A percentile compares a stretch with the other conserved stretches of the same genome.
Evolutionary conservation across 1,284 basidiomycete species (phyloP).

Genomic region (Grifola frondosa): DNA sequence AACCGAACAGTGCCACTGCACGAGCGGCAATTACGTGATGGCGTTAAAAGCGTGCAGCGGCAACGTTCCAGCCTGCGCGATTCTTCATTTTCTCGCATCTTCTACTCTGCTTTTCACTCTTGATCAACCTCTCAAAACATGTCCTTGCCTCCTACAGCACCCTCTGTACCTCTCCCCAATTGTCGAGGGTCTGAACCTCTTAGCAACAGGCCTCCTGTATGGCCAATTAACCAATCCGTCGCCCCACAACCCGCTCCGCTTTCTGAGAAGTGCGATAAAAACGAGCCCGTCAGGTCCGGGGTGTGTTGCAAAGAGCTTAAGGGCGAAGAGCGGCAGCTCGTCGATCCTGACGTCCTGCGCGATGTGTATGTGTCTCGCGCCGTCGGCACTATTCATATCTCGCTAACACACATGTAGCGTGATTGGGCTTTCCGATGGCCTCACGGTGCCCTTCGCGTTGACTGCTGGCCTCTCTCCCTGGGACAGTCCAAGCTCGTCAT

Average conservation of each 20-base stretch:
- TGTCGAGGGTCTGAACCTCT: constrained; percentile 20
- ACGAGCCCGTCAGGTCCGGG: constrained; percentile 51
- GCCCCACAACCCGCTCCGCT: constrained; percentile 44
- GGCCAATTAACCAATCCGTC: constrained; percentile 50
- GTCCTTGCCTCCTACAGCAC: constrained; percentile 22
- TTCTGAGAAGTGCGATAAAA: constrained; percentile 58
- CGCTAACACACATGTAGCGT: too few species aligned
- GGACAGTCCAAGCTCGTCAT: constrained; percentile 89
- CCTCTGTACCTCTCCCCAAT: constrained; percentile 35
- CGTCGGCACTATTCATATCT: too few species aligned
- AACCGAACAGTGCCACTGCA: too few species aligned
- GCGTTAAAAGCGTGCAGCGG: too few species aligned
- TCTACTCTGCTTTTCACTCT: background rate
- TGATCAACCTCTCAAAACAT: constrained; percentile 1
- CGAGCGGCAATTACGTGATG: too few species aligned
- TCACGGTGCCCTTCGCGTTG: constrained; percentile 91
- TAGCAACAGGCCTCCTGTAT: constrained; percentile 52
- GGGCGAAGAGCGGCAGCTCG: constrained; percentile 72
- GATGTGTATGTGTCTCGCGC: constrained; percentile 71
- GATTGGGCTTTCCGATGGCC: constrained; percentile 94
- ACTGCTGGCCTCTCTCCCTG: constrained; percentile 88
- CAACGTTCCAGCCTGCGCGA: too few species aligned
- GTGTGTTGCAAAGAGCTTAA: constrained; percentile 84
- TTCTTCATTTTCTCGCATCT: constrained; percentile 3
- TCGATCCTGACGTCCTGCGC: constrained; percentile 84